Conservation (phyloP, 169 alveolate genomes). For the Babesia gibsoni region DNA sequence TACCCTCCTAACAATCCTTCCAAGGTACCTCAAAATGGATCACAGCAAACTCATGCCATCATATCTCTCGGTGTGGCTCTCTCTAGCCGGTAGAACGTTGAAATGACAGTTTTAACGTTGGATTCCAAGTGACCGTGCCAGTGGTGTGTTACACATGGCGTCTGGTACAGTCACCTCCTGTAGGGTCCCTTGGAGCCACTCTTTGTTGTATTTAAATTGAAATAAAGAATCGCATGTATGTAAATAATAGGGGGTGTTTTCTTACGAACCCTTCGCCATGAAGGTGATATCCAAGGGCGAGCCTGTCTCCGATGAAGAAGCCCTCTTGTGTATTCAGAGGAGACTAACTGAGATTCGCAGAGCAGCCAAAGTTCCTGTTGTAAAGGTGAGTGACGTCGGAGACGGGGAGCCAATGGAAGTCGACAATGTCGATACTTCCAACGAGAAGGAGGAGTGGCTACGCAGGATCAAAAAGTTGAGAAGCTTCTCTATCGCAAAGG, state of each 20-base stretch:
- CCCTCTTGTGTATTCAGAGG: conserved; percentile 12
- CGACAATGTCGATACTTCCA: neutral
- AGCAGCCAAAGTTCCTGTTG: neutral
- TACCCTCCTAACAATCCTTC: neutral
- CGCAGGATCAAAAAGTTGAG: conserved; percentile 17
- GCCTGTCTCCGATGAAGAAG: conserved; percentile 32
- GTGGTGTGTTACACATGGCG: no score
- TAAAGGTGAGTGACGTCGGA: neutral
- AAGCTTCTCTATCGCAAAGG: conserved; percentile 7
- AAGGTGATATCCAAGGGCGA: conserved; percentile 57
- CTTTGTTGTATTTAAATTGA: no score
- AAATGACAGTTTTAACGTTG: neutral
- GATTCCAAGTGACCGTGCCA: no score
- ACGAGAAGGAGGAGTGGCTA: conserved; percentile 36
- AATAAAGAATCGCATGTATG: no score
- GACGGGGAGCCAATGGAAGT: neutral
- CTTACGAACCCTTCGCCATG: conserved; percentile 15
- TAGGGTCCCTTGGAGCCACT: no score
- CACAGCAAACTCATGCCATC: conserved; percentile 36
- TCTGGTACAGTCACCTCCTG: no score
- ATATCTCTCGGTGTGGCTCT: conserved; percentile 50
- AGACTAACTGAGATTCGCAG: conserved; percentile 22
- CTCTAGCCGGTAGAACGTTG: conserved; percentile 37
- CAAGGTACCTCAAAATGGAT: conserved; percentile 52
- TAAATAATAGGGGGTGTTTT: no score